Conservation (phyloP, 1,139 yeast genomes). For the Candida pseudoviswanathii region DNA sequence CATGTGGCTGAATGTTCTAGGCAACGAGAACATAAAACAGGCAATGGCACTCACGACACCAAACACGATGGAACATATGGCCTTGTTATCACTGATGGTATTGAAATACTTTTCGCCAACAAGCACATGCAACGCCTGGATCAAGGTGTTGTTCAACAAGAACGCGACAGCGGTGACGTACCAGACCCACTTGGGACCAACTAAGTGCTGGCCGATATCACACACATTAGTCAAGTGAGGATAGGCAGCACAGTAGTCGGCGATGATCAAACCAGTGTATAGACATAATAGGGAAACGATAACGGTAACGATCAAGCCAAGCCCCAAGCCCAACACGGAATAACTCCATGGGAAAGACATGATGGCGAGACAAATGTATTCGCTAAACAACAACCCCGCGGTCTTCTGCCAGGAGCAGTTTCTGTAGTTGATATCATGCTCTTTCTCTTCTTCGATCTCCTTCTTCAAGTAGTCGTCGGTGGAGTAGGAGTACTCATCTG, state of each 20-base stretch:
- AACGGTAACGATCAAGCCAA: constrained; percentile 57
- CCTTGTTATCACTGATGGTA: constrained; percentile 50
- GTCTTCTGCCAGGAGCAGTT: constrained; percentile 61
- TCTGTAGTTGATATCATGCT: constrained; percentile 44
- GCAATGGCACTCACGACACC: constrained; percentile 48
- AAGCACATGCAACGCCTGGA: constrained; percentile 60
- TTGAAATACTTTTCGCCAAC: constrained; percentile 63
- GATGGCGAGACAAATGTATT: constrained; percentile 62
- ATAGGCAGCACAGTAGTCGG: constrained; percentile 56
- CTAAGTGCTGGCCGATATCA: constrained; percentile 60
- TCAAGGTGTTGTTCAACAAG: constrained; percentile 54
- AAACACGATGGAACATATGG: constrained; percentile 55
- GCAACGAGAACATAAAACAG: constrained; percentile 53
- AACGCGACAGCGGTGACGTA: constrained; percentile 59
- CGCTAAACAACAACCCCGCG: constrained; percentile 59
- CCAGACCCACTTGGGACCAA: constrained; percentile 58
- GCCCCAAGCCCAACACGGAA: constrained; percentile 58
- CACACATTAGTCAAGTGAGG: constrained; percentile 56
- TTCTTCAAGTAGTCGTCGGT: constrained; percentile 15
- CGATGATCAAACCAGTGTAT: constrained; percentile 56
- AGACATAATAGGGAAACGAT: constrained; percentile 52
- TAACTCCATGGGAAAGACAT: constrained; percentile 69
- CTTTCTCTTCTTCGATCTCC: constrained; percentile 12
- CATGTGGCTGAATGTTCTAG: constrained; percentile 57
- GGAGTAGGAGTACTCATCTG: constrained; percentile 8